Evolutionary conservation across 768 basidiomycete species (phyloP).

Genomic region (Podaxis rugospora): DNA sequence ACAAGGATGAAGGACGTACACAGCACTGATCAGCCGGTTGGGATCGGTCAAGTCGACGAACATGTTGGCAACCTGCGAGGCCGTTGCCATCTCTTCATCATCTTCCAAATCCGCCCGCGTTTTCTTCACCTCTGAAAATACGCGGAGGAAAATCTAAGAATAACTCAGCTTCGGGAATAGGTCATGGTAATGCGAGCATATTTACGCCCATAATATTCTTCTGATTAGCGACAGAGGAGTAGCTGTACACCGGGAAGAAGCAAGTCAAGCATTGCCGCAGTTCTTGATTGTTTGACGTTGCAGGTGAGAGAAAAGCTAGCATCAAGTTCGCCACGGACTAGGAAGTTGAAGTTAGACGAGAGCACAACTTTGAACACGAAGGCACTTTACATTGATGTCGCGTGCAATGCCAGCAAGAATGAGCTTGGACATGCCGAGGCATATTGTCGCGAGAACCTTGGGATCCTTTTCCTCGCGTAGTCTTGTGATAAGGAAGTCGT

Average conservation of each 20-base stretch:
- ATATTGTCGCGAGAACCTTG: slow-evolving; percentile 72
- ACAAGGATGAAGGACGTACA: slow-evolving; percentile 29
- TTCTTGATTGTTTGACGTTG: slow-evolving; percentile 79
- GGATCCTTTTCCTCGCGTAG: slow-evolving; percentile 69
- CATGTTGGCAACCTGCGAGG: slow-evolving; percentile 68
- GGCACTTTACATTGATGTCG: slow-evolving; percentile 58
- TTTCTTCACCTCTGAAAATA: slow-evolving; percentile 57
- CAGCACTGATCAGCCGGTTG: slow-evolving; percentile 33
- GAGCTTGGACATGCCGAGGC: slow-evolving; percentile 84
- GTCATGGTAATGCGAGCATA: background rate
- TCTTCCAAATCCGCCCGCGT: slow-evolving; percentile 64
- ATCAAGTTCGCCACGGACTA: slow-evolving; percentile 38
- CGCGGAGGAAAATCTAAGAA: slow-evolving; percentile 65
- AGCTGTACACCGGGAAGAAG: slow-evolving; percentile 94
- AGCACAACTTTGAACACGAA: background rate
- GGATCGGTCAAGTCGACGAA: slow-evolving; percentile 90
- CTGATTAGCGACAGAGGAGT: slow-evolving; percentile 79
- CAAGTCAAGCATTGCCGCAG: slow-evolving; percentile 93
- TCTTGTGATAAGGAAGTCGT: slow-evolving; percentile 38
- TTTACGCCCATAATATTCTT: slow-evolving; percentile 49
- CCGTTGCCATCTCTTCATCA: slow-evolving; percentile 68
- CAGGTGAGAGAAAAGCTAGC: slow-evolving; percentile 79
- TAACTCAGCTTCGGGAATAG: background rate
- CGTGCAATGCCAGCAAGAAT: slow-evolving; percentile 80
- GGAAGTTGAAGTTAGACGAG: background rate